Base-by-base conservation (phyloP, 352 stramenopile genomes). In the Pythium rishiriense region DNA sequence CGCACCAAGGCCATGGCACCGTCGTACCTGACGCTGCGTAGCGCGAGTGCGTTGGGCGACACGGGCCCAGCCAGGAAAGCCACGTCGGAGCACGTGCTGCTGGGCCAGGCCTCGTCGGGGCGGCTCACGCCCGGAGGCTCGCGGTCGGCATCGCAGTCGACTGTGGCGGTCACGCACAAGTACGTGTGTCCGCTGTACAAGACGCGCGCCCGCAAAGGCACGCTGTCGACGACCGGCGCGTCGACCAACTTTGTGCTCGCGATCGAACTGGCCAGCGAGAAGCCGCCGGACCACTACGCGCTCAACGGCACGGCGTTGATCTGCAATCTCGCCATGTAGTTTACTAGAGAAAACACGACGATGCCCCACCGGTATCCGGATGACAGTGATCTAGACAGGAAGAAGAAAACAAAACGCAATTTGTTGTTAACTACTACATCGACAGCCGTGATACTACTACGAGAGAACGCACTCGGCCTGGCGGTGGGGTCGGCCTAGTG, bases 101-200 rank as follows among this genome's bases (percentile, higher is more conserved):
- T 43, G 2, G 37, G 37, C 0, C 37, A 43, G 37, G 37, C 14
- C 37, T 4, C 45, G 45, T 51, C 22, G 14, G 48, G 26, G 0
- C 28, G 28, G 31, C 24, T 19, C 0, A 17, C 50, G 9, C 9
- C 31, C 10, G 21, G 19, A 7, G 21, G 24, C 22, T 3, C 12
- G 10, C 51, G 51, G 33, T 12, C 46, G 19, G 43, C 22, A 3
- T 25, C 31, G 15, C 52, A 24, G 19, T 59, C 52, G 24, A 39
- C 41, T 9, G 46, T 43, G 21, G 1, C 39, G 21, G n/a, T 61
- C 28, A 47, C 54, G 2, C 14, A 50, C 48, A 72, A 72, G 52
- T 98, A 98, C 70, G 70, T 74, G n/a, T 98, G 93, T 41, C 94
- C 93, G 7, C 76, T 97, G 19, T 98, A 98, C 80, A 98, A 97